Evolutionary conservation across 805 yeast species (phyloP).

Genomic region (Yamadazyma endophytica): DNA sequence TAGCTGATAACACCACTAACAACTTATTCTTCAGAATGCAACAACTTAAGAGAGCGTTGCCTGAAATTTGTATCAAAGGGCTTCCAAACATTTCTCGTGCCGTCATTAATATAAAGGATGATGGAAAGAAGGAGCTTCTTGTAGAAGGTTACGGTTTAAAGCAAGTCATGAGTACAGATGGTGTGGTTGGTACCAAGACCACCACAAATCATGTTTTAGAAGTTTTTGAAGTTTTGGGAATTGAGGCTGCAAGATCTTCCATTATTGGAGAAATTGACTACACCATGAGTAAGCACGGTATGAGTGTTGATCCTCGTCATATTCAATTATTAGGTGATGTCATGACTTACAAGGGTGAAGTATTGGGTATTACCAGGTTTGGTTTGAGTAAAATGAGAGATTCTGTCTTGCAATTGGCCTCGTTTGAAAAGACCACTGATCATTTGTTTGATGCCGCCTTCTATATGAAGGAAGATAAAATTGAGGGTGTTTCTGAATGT

Average conservation of each 20-base stretch:
- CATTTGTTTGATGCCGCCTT: conserved; percentile 98
- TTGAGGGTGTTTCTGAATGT: conserved; percentile 98
- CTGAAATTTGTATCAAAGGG: conserved; percentile 89
- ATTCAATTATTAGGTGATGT: conserved; percentile 96
- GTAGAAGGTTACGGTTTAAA: conserved; percentile 98
- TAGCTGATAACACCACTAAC: conserved; percentile 25
- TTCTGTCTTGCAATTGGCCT: conserved; percentile 92
- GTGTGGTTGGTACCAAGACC: conserved; percentile 85
- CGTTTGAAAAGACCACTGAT: conserved; percentile 97
- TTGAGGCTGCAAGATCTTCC: conserved; percentile 94
- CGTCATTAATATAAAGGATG: conserved; percentile 87
- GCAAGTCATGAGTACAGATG: conserved; percentile 96
- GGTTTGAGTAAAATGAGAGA: conserved; percentile 99
- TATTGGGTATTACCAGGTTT: conserved; percentile 94
- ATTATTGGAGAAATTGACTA: conserved; percentile 93
- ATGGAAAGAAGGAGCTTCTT: conserved; percentile 80
- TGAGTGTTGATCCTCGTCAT: conserved; percentile 99
- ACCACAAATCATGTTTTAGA: conserved; percentile 90
- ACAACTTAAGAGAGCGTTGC: conserved; percentile 78
- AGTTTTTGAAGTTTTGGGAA: conserved; percentile 85
- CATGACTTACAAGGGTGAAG: conserved; percentile 98
- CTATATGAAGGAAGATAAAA: conserved; percentile 91
- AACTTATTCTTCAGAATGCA: conserved; percentile 86
- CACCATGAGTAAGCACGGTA: conserved; percentile 98
- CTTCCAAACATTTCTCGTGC: conserved; percentile 89